A percentile compares a stretch with the other conserved stretches of the same genome.
phyloP scores from a whole-genome alignment of 2,329 filamentous ascomycete species.

The Claviceps sp. region DNA sequence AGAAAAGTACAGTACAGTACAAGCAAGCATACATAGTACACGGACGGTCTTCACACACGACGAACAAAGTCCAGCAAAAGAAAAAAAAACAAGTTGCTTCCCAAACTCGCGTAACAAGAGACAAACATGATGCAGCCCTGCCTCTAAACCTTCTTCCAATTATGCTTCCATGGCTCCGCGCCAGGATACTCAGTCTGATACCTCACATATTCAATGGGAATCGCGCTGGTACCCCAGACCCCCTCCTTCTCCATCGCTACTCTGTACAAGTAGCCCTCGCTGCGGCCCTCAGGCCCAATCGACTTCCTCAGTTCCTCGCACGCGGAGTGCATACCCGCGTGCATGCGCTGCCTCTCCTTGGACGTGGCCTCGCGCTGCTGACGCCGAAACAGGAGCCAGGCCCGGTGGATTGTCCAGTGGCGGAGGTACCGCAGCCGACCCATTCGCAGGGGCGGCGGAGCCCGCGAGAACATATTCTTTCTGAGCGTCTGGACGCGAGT shows the following conservation, averaged over 20 bases:
- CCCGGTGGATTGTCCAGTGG: conserved; percentile 98
- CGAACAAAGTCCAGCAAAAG: not conserved
- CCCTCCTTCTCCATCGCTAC: conserved; percentile 87
- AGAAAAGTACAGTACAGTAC: too few relatives aligned
- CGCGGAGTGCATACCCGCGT: conserved; percentile 70
- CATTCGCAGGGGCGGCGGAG: conserved; percentile 66
- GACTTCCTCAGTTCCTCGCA: conserved; percentile 68
- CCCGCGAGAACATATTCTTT: conserved; percentile 35
- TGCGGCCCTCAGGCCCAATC: conserved; percentile 40
- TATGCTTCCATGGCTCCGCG: conserved; percentile 79
- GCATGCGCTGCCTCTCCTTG: conserved; percentile 62
- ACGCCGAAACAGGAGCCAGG: conserved; percentile 71
- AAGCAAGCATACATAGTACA: too few relatives aligned
- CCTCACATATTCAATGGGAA: conserved; percentile 86
- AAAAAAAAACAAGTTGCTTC: not conserved
- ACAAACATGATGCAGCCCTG: too few relatives aligned
- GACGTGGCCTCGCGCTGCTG: conserved; percentile 51
- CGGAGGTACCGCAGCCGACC: conserved; percentile 75
- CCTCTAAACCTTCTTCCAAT: conserved; percentile 48
- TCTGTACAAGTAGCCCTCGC: conserved; percentile 64
- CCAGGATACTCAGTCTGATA: conserved; percentile 73
- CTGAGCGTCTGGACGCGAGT: conserved; percentile 31
- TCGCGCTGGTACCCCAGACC: conserved; percentile 54
- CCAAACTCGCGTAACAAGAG: not conserved
- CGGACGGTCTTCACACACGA: too few relatives aligned